phyloP scores from a whole-genome alignment of 2,329 filamentous ascomycete species.

The Colletotrichum sidae region DNA sequence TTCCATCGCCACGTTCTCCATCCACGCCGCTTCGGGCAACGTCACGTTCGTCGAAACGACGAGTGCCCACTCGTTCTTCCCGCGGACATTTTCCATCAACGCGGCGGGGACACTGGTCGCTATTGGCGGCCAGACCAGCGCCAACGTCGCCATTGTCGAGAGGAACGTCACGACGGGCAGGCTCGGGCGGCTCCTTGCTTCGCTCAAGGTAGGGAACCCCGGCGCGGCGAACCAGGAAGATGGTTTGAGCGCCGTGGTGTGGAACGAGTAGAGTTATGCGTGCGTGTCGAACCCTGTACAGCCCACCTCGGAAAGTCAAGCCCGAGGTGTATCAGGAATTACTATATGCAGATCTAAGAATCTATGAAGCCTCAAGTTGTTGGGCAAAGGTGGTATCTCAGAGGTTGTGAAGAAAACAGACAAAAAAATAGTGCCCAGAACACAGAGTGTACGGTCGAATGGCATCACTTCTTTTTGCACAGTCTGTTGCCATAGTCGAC shows the following conservation, averaged over 20 bases:
- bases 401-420: not conserved
- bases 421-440: not conserved
- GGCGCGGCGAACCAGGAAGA: constrained; percentile 57
- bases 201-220: constrained; percentile 51
- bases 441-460: no score
- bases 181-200: constrained; percentile 61
- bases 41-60: constrained; percentile 65
- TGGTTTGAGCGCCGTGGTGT: constrained; percentile 60
- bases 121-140: constrained; percentile 71
- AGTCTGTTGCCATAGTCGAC: constrained; percentile 35
- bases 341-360: constrained; percentile 14
- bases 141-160: constrained; percentile 67
- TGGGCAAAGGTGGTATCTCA: constrained; percentile 19
- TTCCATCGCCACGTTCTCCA: constrained; percentile 65
- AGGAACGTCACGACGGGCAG: constrained; percentile 66
- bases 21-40: constrained; percentile 58
- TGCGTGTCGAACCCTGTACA: no score
- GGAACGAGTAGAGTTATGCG: constrained; percentile 53
- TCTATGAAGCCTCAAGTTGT: not conserved
- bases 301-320: not conserved
- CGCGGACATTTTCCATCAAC: constrained; percentile 73
- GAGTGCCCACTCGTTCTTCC: constrained; percentile 68
- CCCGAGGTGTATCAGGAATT: not conserved
- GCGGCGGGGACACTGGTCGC: constrained; percentile 70
- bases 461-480: constrained; percentile 30